Percentiles rank a stretch among this genome's conserved stretches.
phyloP scores from a whole-genome alignment of 192 early-diverging fungal genomes.

The Ambispora gerdemannii region DNA sequence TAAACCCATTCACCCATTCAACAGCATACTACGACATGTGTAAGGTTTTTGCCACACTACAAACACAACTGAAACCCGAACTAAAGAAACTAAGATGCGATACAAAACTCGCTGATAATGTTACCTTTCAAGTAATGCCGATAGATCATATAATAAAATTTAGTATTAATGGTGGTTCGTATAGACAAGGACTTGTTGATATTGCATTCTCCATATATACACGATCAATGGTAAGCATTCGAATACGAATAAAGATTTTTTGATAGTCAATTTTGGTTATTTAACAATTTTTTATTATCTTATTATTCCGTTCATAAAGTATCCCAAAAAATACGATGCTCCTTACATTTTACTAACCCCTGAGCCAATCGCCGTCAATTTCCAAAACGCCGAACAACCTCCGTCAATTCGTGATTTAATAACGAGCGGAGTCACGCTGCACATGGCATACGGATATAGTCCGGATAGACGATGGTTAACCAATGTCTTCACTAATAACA shows the following conservation, averaged over 20 bases:
- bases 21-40: constrained; percentile 2
- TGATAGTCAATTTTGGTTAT: background rate
- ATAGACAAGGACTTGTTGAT: background rate
- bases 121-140: background rate
- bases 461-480: constrained; percentile 50
- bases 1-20: background rate
- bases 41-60: background rate
- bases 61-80: background rate
- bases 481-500: constrained; percentile 51
- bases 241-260: background rate
- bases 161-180: background rate
- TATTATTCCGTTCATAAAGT: background rate
- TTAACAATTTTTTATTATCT: background rate
- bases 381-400: constrained; percentile 35
- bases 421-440: constrained; percentile 42
- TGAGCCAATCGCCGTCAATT: constrained; percentile 39
- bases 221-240: background rate
- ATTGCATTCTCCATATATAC: constrained; percentile 9
- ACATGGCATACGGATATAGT: constrained; percentile 51
- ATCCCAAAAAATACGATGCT: constrained; percentile 44
- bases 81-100: background rate
- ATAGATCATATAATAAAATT: background rate
- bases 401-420: constrained; percentile 33
- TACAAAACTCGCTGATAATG: background rate
- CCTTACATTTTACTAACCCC: constrained; percentile 49